Evolutionary conservation across 1,284 basidiomycete species (phyloP).

Genomic region (Ustilago lituana): DNA sequence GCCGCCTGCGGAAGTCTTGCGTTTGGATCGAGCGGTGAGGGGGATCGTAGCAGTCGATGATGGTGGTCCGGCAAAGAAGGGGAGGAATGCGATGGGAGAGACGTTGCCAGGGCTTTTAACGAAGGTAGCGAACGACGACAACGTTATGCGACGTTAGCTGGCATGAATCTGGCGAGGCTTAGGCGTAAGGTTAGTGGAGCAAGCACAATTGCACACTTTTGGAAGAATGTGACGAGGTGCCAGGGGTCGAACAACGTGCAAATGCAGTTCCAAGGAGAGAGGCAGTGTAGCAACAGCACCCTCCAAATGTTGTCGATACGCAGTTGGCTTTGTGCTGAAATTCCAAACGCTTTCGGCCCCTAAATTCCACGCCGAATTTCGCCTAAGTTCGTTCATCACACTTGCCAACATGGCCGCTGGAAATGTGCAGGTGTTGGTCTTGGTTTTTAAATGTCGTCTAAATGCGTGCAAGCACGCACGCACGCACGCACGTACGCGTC

Average conservation of each 20-base stretch:
- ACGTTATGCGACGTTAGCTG: background rate
- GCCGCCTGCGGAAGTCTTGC: slow-evolving; percentile 8
- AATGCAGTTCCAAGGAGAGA: background rate
- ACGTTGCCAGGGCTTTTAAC: too few species aligned
- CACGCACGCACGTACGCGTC: slow-evolving; percentile 25
- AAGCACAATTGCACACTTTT: slow-evolving; percentile 9
- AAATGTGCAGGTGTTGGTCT: slow-evolving; percentile 29
- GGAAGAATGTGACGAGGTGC: slow-evolving; percentile 25
- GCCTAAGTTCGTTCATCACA: background rate
- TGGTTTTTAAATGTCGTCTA: too few species aligned
- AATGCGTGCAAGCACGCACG: too few species aligned
- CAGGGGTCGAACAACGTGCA: slow-evolving; percentile 9
- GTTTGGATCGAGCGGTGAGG: background rate
- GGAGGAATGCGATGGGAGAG: too few species aligned
- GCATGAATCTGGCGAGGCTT: background rate
- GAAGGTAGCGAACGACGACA: slow-evolving; percentile 1
- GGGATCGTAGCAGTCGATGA: slow-evolving; percentile 2
- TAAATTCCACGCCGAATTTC: slow-evolving; percentile 3
- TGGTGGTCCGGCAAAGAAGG: slow-evolving; percentile 9
- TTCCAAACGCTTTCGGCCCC: too few species aligned
- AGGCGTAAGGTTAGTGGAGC: background rate
- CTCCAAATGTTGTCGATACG: too few species aligned
- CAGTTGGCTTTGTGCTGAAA: too few species aligned
- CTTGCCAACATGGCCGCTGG: background rate
- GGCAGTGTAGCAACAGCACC: too few species aligned